phyloP scores from a whole-genome alignment of 2,329 filamentous ascomycete species.

The Exserohilum turcica region DNA sequence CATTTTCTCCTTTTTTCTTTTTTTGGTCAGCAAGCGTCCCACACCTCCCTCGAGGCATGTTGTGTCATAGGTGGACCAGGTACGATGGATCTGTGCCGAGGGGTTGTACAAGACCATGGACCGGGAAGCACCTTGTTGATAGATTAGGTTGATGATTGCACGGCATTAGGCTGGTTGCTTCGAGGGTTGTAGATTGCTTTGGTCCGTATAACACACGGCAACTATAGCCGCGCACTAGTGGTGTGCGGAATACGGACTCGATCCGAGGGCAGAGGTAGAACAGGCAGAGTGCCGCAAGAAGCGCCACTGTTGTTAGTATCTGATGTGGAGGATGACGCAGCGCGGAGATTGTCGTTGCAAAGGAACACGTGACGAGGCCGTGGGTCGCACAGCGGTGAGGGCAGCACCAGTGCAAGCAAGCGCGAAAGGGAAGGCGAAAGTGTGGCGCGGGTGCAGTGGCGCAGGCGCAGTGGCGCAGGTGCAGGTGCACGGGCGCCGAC shows the following conservation, averaged over 20 bases:
- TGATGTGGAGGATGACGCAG: not conserved
- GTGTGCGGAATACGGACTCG: slow-evolving; percentile 12
- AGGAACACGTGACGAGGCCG: too few relatives aligned
- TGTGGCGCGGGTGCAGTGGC: not conserved
- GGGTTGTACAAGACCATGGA: not conserved
- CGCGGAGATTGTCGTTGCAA: not conserved
- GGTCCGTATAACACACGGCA: not conserved
- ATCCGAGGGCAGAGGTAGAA: not conserved
- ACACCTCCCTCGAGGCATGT: not conserved
- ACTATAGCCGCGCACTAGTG: too few relatives aligned
- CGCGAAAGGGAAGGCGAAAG: too few relatives aligned
- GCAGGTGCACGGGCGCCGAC: slow-evolving; percentile 11
- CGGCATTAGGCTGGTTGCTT: not conserved
- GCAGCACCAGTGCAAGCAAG: too few relatives aligned
- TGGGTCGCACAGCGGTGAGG: too few relatives aligned
- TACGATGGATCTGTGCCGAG: not conserved
- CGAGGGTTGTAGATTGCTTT: not conserved
- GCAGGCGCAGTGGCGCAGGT: not conserved
- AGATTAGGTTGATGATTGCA: not conserved
- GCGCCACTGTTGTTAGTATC: slow-evolving; percentile 29
- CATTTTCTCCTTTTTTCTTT: not conserved
- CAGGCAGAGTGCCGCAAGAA: slow-evolving; percentile 26
- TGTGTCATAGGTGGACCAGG: not conserved
- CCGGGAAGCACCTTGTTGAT: not conserved
- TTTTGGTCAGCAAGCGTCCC: not conserved